A percentile compares a stretch with the other conserved stretches of the same genome.
phyloP scores from a whole-genome alignment of 257 asterid species.

The Solanum bulbocastanum region DNA sequence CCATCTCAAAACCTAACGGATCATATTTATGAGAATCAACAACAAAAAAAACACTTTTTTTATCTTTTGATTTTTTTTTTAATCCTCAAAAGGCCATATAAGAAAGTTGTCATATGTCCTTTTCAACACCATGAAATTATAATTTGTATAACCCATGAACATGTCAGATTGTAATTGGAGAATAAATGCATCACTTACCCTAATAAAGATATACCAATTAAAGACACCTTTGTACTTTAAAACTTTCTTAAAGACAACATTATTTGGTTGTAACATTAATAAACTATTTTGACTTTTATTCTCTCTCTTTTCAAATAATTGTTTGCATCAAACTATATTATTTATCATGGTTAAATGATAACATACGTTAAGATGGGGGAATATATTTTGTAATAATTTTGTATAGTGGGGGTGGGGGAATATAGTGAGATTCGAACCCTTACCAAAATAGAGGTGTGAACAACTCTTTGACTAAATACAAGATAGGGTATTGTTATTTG shows the following conservation, averaged over 20 bases:
- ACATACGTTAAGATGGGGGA: background rate
- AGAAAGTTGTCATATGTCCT: background rate
- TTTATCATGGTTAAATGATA: background rate
- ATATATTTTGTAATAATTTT: too few species aligned
- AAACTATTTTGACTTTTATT: background rate
- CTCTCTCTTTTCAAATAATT: background rate
- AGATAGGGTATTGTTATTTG: background rate
- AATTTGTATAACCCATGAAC: background rate
- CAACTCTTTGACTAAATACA: too few species aligned
- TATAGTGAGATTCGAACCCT: too few species aligned
- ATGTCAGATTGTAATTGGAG: background rate
- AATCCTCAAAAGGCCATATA: background rate
- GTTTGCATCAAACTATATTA: background rate
- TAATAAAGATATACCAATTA: background rate
- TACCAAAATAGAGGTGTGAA: too few species aligned
- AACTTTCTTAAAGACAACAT: background rate
- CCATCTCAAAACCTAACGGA: background rate
- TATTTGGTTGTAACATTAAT: too few species aligned
- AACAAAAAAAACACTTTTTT: background rate
- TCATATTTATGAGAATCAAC: background rate
- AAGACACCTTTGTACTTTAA: background rate
- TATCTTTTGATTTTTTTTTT: background rate
- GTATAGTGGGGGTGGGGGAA: too few species aligned
- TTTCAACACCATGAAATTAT: background rate
- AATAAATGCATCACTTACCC: background rate